Evolutionary conservation across 2,329 filamentous ascomycete species (phyloP).

Genomic region (Aspergillus versicolor): DNA sequence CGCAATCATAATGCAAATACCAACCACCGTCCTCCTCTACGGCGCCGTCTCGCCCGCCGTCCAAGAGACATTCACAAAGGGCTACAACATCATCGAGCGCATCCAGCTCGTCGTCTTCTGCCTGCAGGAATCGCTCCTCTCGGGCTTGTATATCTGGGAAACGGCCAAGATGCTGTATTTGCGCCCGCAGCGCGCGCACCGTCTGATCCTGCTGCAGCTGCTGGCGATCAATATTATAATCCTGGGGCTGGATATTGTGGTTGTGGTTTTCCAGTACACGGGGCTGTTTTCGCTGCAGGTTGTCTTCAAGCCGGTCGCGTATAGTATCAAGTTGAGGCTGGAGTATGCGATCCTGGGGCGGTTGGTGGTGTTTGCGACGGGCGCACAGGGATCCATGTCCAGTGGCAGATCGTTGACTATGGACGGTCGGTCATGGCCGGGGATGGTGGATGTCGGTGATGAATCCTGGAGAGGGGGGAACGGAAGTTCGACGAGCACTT

Average conservation of each 20-base stretch:
- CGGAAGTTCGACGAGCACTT: too few relatives aligned
- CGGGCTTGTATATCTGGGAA: conserved; percentile 50
- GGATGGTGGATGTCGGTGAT: too few relatives aligned
- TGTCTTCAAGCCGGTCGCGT: conserved; percentile 39
- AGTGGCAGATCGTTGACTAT: too few relatives aligned
- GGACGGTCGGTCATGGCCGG: too few relatives aligned
- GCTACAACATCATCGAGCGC: conserved; percentile 46
- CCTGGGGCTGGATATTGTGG: conserved; percentile 45
- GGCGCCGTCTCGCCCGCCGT: conserved; percentile 20
- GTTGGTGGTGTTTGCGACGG: conserved; percentile 30
- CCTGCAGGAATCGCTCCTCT: conserved; percentile 52
- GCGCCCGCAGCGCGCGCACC: conserved; percentile 21
- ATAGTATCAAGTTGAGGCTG: conserved; percentile 49
- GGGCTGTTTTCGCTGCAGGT: conserved; percentile 41
- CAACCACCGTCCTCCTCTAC: conserved; percentile 40
- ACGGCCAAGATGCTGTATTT: conserved; percentile 45
- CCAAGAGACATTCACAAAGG: not conserved
- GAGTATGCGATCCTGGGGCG: conserved; percentile 56
- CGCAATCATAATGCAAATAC: conserved; percentile 39
- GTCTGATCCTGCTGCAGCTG: conserved; percentile 39
- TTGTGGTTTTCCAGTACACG: conserved; percentile 42
- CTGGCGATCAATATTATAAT: conserved; percentile 53
- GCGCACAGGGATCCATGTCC: conserved; percentile 4
- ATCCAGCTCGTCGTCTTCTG: conserved; percentile 55
- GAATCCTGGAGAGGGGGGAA: too few relatives aligned